phyloP scores from a whole-genome alignment of 2,329 filamentous ascomycete species.

The Xylaria sp. region DNA sequence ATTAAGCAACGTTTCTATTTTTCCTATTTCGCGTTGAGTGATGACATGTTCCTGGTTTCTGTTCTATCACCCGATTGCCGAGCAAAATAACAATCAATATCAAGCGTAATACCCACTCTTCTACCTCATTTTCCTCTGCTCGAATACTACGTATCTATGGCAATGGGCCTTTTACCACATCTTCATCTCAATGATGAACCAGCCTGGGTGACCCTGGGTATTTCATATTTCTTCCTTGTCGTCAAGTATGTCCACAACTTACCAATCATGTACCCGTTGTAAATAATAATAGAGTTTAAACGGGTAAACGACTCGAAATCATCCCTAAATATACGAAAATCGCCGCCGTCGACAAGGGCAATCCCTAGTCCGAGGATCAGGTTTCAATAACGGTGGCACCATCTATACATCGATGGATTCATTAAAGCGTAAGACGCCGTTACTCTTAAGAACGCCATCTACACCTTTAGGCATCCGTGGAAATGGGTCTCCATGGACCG shows the following conservation, averaged over 20 bases:
- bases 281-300: background rate
- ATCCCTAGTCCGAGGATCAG: background rate
- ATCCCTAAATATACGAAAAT: background rate
- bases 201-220: slow-evolving; percentile 3
- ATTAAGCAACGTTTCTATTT: background rate
- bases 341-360: background rate
- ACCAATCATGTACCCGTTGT: background rate
- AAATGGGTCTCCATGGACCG: slow-evolving; percentile 61
- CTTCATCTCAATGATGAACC: slow-evolving; percentile 6
- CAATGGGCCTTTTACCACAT: background rate
- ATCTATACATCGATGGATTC: slow-evolving; percentile 82
- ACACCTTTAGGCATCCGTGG: slow-evolving; percentile 79
- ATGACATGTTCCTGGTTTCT: background rate
- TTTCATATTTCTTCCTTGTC: slow-evolving; percentile 12
- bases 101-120: slow-evolving; percentile 8
- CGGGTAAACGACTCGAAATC: background rate
- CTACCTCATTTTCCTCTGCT: background rate
- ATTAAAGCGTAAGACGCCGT: slow-evolving; percentile 92
- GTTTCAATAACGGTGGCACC: slow-evolving; percentile 23
- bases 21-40: background rate
- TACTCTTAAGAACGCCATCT: slow-evolving; percentile 85
- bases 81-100: background rate
- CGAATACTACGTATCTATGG: slow-evolving; percentile 1
- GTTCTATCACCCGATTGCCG: slow-evolving; percentile 9
- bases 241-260: background rate